These are phyloP conservation scores for Leccinum subrobustum DNA, from an alignment of 1,284 basidiomycete genomes.

Conservation along the genomic window DNA sequence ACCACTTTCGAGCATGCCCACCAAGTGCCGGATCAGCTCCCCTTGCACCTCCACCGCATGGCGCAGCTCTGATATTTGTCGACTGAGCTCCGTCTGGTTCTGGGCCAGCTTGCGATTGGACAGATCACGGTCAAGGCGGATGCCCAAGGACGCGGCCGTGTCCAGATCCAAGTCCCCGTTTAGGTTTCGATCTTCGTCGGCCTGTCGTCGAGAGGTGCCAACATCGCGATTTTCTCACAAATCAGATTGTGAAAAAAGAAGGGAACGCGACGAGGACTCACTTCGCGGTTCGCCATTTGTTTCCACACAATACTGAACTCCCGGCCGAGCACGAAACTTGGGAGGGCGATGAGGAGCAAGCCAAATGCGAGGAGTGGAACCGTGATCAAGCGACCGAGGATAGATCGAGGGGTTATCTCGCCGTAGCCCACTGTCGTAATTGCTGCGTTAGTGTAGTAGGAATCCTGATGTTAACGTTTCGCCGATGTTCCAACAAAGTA, in stretches of 20 bases:
- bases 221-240: neutral
- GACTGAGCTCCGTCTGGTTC: conserved; percentile 60
- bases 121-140: conserved; percentile 38
- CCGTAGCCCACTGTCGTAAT: conserved; percentile 88
- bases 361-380: conserved; percentile 85
- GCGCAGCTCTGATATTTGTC: conserved; percentile 58
- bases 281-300: conserved; percentile 54
- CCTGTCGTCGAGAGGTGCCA: conserved; percentile 1
- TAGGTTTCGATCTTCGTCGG: conserved; percentile 1
- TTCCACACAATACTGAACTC: conserved; percentile 91
- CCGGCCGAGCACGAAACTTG: conserved; percentile 84
- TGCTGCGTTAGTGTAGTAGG: conserved; percentile 40
- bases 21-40: conserved; percentile 40
- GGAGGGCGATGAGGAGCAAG: conserved; percentile 81
- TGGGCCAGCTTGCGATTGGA: conserved; percentile 57
- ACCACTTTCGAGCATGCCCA: conserved; percentile 7
- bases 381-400: conserved; percentile 79
- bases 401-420: conserved; percentile 81
- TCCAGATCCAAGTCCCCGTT: neutral
- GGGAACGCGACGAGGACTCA: too few species aligned
- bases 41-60: conserved; percentile 54
- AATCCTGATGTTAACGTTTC: neutral
- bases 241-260: neutral
- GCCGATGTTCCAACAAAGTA: neutral
- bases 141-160: conserved; percentile 5